Conservation (phyloP, 2,329 filamentous ascomycete species). For the Thelonectria blattea region DNA sequence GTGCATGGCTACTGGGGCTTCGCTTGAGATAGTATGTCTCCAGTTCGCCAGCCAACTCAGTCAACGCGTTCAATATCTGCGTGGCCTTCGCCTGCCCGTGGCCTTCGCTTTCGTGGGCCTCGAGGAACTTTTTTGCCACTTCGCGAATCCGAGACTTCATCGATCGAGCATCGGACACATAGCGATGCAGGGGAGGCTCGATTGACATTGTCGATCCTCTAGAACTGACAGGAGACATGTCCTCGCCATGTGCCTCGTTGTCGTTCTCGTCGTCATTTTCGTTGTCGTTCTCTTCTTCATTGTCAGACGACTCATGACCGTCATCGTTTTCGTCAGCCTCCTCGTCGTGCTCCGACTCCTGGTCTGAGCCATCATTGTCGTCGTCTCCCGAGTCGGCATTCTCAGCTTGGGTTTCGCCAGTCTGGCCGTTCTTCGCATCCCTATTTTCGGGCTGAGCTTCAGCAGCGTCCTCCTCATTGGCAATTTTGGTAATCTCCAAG, state of each 20-base stretch:
- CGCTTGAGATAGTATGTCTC: slow-evolving; percentile 70
- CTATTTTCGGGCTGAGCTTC: slow-evolving; percentile 26
- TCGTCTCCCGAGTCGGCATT: slow-evolving; percentile 40
- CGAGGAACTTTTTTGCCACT: slow-evolving; percentile 82
- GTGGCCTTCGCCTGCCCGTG: slow-evolving; percentile 76
- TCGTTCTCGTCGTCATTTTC: slow-evolving; percentile 63
- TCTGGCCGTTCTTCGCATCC: slow-evolving; percentile 28
- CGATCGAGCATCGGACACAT: slow-evolving; percentile 57
- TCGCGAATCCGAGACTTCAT: slow-evolving; percentile 72
- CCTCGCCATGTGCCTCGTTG: slow-evolving; percentile 57
- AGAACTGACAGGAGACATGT: slow-evolving; percentile 70
- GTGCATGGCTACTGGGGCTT: slow-evolving; percentile 51
- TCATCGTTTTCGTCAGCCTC: slow-evolving; percentile 48
- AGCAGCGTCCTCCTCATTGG: slow-evolving; percentile 53
- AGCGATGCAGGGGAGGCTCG: slow-evolving; percentile 58
- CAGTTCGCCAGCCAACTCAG: slow-evolving; percentile 73
- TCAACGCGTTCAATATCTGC: slow-evolving; percentile 76
- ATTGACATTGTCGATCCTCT: slow-evolving; percentile 70
- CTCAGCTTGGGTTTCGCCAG: slow-evolving; percentile 32
- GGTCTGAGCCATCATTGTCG: slow-evolving; percentile 40
- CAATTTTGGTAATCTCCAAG: slow-evolving; percentile 83
- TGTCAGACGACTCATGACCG: slow-evolving; percentile 46
- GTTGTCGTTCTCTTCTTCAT: slow-evolving; percentile 57
- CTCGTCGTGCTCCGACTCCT: slow-evolving; percentile 38
- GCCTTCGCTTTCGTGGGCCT: slow-evolving; percentile 79